A percentile compares a stretch with the other conserved stretches of the same genome.
These are phyloP conservation scores for Podospora bellae-mahoneyi DNA, from an alignment of 495 filamentous ascomycete genomes.

Conservation along the genomic window DNA sequence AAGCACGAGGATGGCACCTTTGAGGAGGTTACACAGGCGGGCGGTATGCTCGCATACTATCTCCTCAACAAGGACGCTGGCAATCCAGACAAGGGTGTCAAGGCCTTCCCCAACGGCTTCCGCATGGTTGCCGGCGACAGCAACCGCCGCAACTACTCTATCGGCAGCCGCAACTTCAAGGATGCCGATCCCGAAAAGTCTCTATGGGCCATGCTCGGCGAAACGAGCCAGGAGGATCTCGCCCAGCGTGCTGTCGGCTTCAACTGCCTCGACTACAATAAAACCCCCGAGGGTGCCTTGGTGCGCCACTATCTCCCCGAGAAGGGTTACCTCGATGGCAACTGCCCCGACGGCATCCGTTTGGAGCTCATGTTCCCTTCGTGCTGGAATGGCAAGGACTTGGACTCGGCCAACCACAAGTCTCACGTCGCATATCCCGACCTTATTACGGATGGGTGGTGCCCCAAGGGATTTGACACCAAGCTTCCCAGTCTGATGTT, in stretches of 20 bases:
- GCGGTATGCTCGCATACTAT: slow-evolving; percentile 71
- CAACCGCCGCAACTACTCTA: slow-evolving; percentile 64
- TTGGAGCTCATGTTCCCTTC: slow-evolving; percentile 87
- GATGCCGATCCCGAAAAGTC: slow-evolving; percentile 72
- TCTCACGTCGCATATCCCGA: slow-evolving; percentile 75
- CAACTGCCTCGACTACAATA: slow-evolving; percentile 81
- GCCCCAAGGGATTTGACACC: slow-evolving; percentile 66
- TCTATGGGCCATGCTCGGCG: slow-evolving; percentile 55
- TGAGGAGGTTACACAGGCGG: slow-evolving; percentile 50
- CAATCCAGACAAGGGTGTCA: slow-evolving; percentile 49
- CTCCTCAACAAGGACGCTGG: slow-evolving; percentile 54
- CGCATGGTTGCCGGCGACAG: slow-evolving; percentile 81
- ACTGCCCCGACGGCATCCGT: slow-evolving; percentile 74
- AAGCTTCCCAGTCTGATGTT: slow-evolving; percentile 75
- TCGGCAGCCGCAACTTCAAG: slow-evolving; percentile 41
- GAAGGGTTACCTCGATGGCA: slow-evolving; percentile 69
- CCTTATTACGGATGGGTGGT: slow-evolving; percentile 69
- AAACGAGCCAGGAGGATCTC: slow-evolving; percentile 62
- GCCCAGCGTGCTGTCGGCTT: slow-evolving; percentile 83
- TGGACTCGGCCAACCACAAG: slow-evolving; percentile 59
- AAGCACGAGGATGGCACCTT: slow-evolving; percentile 44
- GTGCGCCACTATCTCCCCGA: slow-evolving; percentile 76
- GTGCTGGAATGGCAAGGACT: slow-evolving; percentile 79
- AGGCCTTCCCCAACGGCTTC: slow-evolving; percentile 75
- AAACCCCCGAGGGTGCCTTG: slow-evolving; percentile 62